Base-by-base conservation (phyloP, 495 filamentous ascomycete species). In the Viridothelium virens region DNA sequence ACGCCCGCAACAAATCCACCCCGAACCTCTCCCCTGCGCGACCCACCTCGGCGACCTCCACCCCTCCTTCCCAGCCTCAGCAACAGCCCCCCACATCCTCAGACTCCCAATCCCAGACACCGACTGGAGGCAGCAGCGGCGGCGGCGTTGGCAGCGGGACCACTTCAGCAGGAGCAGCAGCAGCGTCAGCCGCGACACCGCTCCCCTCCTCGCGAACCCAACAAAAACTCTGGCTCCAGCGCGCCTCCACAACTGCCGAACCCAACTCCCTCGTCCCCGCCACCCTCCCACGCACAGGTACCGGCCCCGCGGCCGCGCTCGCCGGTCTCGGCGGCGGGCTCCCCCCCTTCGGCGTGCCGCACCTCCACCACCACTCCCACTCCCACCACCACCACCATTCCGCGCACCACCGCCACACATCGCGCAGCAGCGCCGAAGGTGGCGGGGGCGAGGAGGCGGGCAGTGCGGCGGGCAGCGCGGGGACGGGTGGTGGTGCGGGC, bases 201-300 rank as follows among this genome's bases (percentile, higher is more conserved):
- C n/a, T 53, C 10, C 48, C 48, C 48, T 53, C 48, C 12, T 53
- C 48, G 5, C 68, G 61, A 67, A 89, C 85, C 4, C 87, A 90
- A 73, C 87, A 89, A 70, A 90, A 90, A 66, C 76, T 90, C 12
- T 84, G 87, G 77, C 82, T 90, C 1, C 86, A 89, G 73, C 79
- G 87, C 33, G 86, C 85, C 16, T 86, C 83, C 69, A 87, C 86
- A 4, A 82, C 79, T 67, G 80, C 88, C n/a, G 86, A 89, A 65
- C 79, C 82, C 11, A 71, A 73, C 56, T 73, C 77, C 59, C 68
- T 77, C 3, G 66, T 80, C 11, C 79, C 80, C 38, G 76, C 76
- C 33, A 75, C 80, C 41, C 70, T 77, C 34, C 72, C 74, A 67
- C 75, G 14, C 67, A 77, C 31, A 72, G 75, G 48, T n/a, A 18